phyloP scores from a whole-genome alignment of 2,329 filamentous ascomycete species.

The Chalaropsis ovoidea region DNA sequence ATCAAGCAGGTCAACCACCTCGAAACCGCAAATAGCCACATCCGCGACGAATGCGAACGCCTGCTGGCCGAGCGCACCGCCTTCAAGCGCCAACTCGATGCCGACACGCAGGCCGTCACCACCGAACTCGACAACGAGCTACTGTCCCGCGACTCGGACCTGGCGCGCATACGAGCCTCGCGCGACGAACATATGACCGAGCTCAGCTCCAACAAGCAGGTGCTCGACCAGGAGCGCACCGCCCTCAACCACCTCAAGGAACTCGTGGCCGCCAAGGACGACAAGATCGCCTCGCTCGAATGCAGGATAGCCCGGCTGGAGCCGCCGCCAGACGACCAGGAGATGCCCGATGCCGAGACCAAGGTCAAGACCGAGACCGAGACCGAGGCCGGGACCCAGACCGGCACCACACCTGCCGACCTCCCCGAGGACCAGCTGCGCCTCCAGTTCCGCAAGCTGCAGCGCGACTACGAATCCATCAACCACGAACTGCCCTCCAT shows the following conservation, averaged over 20 bases:
- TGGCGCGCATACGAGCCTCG: constrained; percentile 72
- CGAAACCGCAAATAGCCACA: constrained; percentile 74
- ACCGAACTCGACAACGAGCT: constrained; percentile 75
- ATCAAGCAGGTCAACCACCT: constrained; percentile 86
- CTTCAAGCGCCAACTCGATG: constrained; percentile 70
- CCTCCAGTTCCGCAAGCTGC: constrained; percentile 60
- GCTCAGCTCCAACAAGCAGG: constrained; percentile 64
- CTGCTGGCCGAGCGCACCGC: constrained; percentile 73
- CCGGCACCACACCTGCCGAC: too few relatives aligned
- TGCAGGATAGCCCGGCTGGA: constrained; percentile 66
- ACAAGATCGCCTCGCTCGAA: constrained; percentile 71
- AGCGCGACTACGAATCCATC: constrained; percentile 71
- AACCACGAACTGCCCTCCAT: constrained; percentile 81
- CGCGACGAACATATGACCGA: constrained; percentile 82
- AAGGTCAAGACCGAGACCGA: too few relatives aligned
- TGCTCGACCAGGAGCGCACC: constrained; percentile 63
- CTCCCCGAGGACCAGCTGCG: constrained; percentile 62
- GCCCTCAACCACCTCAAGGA: constrained; percentile 68
- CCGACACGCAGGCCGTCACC: constrained; percentile 62
- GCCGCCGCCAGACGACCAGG: constrained; percentile 37
- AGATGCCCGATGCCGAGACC: constrained; percentile 33
- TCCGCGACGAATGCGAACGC: constrained; percentile 77
- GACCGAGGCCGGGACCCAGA: too few relatives aligned
- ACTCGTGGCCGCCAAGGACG: constrained; percentile 65
- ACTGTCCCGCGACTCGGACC: constrained; percentile 68